phyloP scores from a whole-genome alignment of 2,329 filamentous ascomycete genomes.

The Exophiala sp. region DNA sequence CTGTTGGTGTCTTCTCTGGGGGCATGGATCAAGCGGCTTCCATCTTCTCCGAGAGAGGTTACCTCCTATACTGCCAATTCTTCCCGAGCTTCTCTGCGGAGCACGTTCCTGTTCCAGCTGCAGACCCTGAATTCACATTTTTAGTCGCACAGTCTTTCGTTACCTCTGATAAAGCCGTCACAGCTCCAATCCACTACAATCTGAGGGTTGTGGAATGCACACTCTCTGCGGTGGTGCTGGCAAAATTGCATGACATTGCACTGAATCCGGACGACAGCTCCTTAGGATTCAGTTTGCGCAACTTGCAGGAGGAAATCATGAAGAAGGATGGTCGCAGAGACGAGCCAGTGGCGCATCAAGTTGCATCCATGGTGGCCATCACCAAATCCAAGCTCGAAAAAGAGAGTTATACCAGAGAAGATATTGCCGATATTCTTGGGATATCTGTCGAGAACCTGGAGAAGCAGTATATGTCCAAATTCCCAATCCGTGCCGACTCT shows the following conservation, averaged over 20 bases:
- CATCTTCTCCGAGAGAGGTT: slow-evolving; percentile 82
- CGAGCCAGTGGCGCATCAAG: slow-evolving; percentile 60
- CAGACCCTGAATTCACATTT: slow-evolving; percentile 80
- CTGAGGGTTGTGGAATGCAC: slow-evolving; percentile 93
- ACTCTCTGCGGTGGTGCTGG: slow-evolving; percentile 69
- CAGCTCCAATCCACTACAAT: slow-evolving; percentile 92
- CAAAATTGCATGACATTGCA: slow-evolving; percentile 58
- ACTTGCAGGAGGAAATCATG: slow-evolving; percentile 83
- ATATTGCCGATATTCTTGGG: slow-evolving; percentile 70
- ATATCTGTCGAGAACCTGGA: slow-evolving; percentile 70
- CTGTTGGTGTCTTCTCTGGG: slow-evolving; percentile 93
- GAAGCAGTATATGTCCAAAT: slow-evolving; percentile 75
- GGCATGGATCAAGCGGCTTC: slow-evolving; percentile 98
- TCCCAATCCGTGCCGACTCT: slow-evolving; percentile 79
- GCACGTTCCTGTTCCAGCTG: slow-evolving; percentile 77
- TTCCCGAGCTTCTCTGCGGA: slow-evolving; percentile 71
- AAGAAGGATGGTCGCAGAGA: slow-evolving; percentile 45
- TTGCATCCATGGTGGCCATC: slow-evolving; percentile 68
- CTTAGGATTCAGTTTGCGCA: slow-evolving; percentile 75
- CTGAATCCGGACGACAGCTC: slow-evolving; percentile 78
- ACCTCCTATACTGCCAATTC: slow-evolving; percentile 87
- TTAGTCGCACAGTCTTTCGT: slow-evolving; percentile 94
- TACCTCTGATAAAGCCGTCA: slow-evolving; percentile 89
- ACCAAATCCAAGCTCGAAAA: slow-evolving; percentile 68
- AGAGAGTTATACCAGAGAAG: slow-evolving; percentile 82